Conservation (phyloP, 148 eudicot species). For the Amaranthus palmeri region DNA sequence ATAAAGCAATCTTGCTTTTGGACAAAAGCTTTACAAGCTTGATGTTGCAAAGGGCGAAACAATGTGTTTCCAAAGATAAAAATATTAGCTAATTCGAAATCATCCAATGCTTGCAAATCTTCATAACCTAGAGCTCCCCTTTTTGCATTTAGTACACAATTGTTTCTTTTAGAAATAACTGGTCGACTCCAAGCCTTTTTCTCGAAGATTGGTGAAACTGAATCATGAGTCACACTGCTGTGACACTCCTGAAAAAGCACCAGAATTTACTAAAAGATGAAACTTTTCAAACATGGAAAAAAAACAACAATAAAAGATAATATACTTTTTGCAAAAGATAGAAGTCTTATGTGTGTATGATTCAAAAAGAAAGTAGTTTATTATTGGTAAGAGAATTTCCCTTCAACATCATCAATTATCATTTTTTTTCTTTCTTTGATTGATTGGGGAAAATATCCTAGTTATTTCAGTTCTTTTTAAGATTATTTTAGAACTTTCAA, state of each 20-base stretch:
- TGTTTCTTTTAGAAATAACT: not conserved
- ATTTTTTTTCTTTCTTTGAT: no score
- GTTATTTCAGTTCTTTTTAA: no score
- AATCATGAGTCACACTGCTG: slow-evolving; percentile 42
- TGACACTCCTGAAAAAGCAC: slow-evolving; percentile 42
- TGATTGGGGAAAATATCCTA: no score
- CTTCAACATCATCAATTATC: no score
- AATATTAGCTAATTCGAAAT: slow-evolving; percentile 86
- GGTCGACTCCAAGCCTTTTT: slow-evolving; percentile 28
- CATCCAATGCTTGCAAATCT: slow-evolving; percentile 77
- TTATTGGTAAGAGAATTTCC: not conserved
- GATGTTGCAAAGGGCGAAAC: slow-evolving; percentile 91
- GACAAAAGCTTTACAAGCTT: slow-evolving; percentile 74
- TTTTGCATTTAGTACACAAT: slow-evolving; percentile 24
- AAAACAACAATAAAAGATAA: not conserved
- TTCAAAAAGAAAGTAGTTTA: not conserved
- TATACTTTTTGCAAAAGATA: not conserved
- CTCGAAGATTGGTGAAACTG: slow-evolving; percentile 41
- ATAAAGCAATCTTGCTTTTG: slow-evolving; percentile 70
- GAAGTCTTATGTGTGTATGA: not conserved
- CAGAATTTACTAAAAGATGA: slow-evolving; percentile 6
- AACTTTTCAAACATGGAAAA: not conserved
- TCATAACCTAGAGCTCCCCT: slow-evolving; percentile 52
- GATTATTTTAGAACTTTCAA: no score
- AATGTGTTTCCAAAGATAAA: slow-evolving; percentile 80